Conservation (phyloP, 768 basidiomycete species). For the Coprinellus aureogranulatus region DNA sequence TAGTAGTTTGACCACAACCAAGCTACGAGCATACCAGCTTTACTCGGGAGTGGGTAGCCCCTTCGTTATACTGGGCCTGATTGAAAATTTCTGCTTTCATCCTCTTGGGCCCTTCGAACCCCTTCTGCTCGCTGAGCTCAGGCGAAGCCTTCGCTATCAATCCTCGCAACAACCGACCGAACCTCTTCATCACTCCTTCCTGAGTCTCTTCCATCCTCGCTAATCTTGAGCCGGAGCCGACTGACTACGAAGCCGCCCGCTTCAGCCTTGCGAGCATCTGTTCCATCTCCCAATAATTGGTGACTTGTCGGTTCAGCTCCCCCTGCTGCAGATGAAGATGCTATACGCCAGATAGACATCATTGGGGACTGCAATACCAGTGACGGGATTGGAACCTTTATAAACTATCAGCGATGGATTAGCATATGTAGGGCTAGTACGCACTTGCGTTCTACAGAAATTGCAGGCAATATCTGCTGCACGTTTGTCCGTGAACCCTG, state of each 20-base stretch:
- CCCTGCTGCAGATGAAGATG: conserved; percentile 74
- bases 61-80: conserved; percentile 62
- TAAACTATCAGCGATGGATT: conserved; percentile 8
- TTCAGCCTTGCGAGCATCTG: conserved; percentile 43
- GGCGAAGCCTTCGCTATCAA: conserved; percentile 81
- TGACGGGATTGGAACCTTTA: conserved; percentile 73
- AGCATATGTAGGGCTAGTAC: conserved; percentile 17
- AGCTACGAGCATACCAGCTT: conserved; percentile 51
- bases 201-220: conserved; percentile 59
- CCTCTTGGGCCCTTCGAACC: conserved; percentile 87
- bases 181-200: conserved; percentile 52
- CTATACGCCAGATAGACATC: conserved; percentile 90
- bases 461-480: conserved; percentile 63
- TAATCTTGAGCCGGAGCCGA: conserved; percentile 44
- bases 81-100: conserved; percentile 73
- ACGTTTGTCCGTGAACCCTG: conserved; percentile 53
- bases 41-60: conserved; percentile 55
- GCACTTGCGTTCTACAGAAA: conserved; percentile 68
- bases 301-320: conserved; percentile 66
- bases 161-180: conserved; percentile 67
- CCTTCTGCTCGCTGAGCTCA: conserved; percentile 77
- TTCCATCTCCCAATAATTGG: conserved; percentile 57
- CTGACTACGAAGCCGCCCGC: conserved; percentile 33
- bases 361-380: conserved; percentile 70
- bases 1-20: too few species aligned